Evolutionary conservation across 2,329 filamentous ascomycete genomes (phyloP).

Genomic region (Penicillium sp.): DNA sequence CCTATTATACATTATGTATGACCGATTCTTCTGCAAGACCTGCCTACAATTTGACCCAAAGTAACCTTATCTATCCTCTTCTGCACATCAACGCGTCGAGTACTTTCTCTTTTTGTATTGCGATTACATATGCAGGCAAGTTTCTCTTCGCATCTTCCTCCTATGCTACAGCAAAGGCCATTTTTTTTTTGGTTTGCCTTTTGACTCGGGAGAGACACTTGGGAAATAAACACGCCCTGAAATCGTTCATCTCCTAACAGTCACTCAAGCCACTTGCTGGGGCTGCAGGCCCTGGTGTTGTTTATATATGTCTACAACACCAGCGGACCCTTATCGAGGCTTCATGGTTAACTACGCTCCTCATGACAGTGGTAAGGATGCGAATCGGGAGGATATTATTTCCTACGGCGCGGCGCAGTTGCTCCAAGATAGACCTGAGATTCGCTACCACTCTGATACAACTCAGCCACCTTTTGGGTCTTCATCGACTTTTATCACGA

Average conservation of each 20-base stretch:
- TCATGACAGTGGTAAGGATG: slow-evolving; percentile 62
- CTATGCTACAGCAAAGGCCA: slow-evolving; percentile 15
- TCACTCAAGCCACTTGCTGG: slow-evolving; percentile 55
- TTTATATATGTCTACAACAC: slow-evolving; percentile 69
- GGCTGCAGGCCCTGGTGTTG: slow-evolving; percentile 72
- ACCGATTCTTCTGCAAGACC: background rate
- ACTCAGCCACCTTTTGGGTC: slow-evolving; percentile 37
- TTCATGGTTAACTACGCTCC: slow-evolving; percentile 74
- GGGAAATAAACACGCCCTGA: background rate
- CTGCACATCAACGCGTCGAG: background rate
- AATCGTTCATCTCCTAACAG: slow-evolving; percentile 10
- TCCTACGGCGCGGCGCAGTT: slow-evolving; percentile 57
- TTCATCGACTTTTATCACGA: slow-evolving; percentile 34
- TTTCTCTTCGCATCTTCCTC: background rate
- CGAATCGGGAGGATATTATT: slow-evolving; percentile 64
- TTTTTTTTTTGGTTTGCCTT: slow-evolving; percentile 2
- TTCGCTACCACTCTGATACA: slow-evolving; percentile 35
- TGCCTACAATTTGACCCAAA: background rate
- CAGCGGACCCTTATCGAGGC: slow-evolving; percentile 74
- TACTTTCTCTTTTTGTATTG: background rate
- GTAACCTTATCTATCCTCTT: background rate
- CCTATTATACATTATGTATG: background rate
- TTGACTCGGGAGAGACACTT: slow-evolving; percentile 1
- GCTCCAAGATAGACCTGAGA: slow-evolving; percentile 37
- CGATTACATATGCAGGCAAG: background rate